Evolutionary conservation across 2,329 filamentous ascomycete genomes (phyloP).

Genomic region (Microcyclosporella mali): DNA sequence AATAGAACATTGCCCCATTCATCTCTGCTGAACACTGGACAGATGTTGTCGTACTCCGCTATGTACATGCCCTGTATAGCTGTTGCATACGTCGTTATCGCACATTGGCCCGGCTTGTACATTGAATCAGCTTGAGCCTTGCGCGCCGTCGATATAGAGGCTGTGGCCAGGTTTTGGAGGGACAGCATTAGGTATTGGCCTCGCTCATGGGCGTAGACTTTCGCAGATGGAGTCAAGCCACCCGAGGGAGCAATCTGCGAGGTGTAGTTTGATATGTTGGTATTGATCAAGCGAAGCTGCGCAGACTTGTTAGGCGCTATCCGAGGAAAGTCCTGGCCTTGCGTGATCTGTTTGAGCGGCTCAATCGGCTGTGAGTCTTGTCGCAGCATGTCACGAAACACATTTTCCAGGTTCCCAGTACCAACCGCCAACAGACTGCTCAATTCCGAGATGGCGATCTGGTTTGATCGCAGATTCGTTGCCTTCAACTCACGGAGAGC

Average conservation of each 20-base stretch:
- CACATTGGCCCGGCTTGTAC: constrained; percentile 83
- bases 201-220: constrained; percentile 78
- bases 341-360: constrained; percentile 86
- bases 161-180: constrained; percentile 78
- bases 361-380: constrained; percentile 78
- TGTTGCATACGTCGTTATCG: constrained; percentile 81
- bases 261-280: constrained; percentile 33
- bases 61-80: constrained; percentile 81
- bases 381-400: constrained; percentile 71
- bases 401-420: constrained; percentile 73
- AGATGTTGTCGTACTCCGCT: constrained; percentile 86
- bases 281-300: constrained; percentile 72
- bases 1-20: constrained; percentile 78
- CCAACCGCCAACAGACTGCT: constrained; percentile 70
- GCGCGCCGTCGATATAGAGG: constrained; percentile 70
- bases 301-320: constrained; percentile 69
- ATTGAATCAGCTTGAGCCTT: constrained; percentile 70
- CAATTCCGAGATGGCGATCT: constrained; percentile 78
- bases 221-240: constrained; percentile 54
- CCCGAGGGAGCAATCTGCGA: constrained; percentile 21
- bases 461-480: constrained; percentile 88
- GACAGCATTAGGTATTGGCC: constrained; percentile 80
- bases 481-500: constrained; percentile 78
- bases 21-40: constrained; percentile 75
- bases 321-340: constrained; percentile 67